Conservation (phyloP, 768 basidiomycete genomes). For the Collybia mongolica region DNA sequence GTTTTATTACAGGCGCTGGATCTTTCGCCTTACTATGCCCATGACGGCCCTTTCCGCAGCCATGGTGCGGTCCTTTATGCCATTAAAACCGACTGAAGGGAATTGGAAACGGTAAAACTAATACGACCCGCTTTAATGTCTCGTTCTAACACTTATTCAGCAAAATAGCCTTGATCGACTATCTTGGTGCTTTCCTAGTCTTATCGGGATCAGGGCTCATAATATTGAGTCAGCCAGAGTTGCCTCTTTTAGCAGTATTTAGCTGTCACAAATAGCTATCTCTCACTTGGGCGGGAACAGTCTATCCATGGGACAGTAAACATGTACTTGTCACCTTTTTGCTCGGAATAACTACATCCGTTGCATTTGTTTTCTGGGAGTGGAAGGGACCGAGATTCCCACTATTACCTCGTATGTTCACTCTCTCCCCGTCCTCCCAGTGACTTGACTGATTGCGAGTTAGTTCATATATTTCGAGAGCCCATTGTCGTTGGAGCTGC, state of each 20-base stretch:
- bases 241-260: background rate
- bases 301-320: slow-evolving; percentile 52
- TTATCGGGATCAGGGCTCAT: slow-evolving; percentile 47
- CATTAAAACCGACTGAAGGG: slow-evolving; percentile 51
- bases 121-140: too few species aligned
- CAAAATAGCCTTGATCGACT: slow-evolving; percentile 53
- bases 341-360: slow-evolving; percentile 34
- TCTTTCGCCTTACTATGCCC: slow-evolving; percentile 55
- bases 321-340: slow-evolving; percentile 46
- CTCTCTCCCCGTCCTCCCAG: too few species aligned
- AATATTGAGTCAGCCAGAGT: slow-evolving; percentile 31
- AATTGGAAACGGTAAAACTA: slow-evolving; percentile 31
- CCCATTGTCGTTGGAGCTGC: slow-evolving; percentile 50
- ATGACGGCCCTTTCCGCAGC: slow-evolving; percentile 39
- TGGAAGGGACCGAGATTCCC: slow-evolving; percentile 52
- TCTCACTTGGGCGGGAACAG: slow-evolving; percentile 46
- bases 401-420: slow-evolving; percentile 44
- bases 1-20: slow-evolving; percentile 34
- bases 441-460: background rate
- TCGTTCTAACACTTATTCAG: slow-evolving; percentile 12
- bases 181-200: slow-evolving; percentile 43
- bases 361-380: slow-evolving; percentile 53
- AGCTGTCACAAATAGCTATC: slow-evolving; percentile 8
- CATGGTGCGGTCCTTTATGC: slow-evolving; percentile 48
- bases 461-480: slow-evolving; percentile 53